Evolutionary conservation across 768 basidiomycete genomes (phyloP).

Genomic region (Sporobolomyces pararoseus): DNA sequence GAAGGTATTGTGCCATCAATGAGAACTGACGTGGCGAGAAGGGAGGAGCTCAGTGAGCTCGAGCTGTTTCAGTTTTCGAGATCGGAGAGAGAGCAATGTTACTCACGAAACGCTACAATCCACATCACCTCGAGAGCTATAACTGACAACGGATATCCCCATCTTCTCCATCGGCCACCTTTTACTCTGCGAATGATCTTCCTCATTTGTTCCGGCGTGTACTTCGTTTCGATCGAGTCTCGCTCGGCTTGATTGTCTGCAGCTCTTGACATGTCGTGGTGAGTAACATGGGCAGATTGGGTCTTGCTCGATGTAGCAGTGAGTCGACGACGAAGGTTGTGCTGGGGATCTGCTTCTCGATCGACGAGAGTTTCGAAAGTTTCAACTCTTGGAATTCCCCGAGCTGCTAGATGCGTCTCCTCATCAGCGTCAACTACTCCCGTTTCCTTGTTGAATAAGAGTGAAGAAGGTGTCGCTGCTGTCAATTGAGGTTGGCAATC

Average conservation of each 20-base stretch:
- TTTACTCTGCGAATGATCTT: background rate
- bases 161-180: background rate
- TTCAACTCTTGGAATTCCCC: too few relatives aligned
- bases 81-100: background rate
- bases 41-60: too few relatives aligned
- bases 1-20: background rate
- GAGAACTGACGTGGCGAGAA: background rate
- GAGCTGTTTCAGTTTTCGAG: background rate
- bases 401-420: too few relatives aligned
- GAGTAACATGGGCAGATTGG: too few relatives aligned
- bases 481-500: background rate
- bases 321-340: too few relatives aligned
- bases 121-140: background rate
- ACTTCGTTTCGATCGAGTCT: background rate
- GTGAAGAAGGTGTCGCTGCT: background rate
- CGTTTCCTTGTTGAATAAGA: background rate
- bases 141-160: background rate
- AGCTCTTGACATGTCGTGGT: too few relatives aligned
- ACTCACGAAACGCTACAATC: conserved; percentile 16
- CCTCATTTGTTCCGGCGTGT: background rate
- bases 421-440: too few relatives aligned
- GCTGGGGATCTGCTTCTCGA: too few relatives aligned
- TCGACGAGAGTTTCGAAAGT: too few relatives aligned
- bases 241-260: too few relatives aligned
- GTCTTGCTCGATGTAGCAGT: too few relatives aligned